These are phyloP conservation scores for Ogataea hybrid DNA, from an alignment of 1,139 yeast genomes.

Conservation along the genomic window DNA sequence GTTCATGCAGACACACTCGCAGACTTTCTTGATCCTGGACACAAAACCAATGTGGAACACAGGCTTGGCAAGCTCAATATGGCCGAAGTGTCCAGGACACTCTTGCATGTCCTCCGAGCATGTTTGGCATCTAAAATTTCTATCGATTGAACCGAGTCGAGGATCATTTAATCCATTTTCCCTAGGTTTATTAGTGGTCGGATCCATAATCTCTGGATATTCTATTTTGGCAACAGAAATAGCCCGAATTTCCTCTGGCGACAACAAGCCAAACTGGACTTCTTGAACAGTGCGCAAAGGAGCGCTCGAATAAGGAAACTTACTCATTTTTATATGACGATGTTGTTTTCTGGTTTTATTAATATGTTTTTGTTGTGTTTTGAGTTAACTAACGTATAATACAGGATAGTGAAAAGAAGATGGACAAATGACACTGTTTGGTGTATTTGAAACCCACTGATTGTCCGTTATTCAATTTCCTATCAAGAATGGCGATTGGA, in stretches of 20 bases:
- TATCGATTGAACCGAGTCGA: conserved; percentile 93
- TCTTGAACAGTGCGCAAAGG: conserved; percentile 96
- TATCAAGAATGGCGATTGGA: conserved; percentile 10
- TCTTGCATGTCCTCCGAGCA: conserved; percentile 99
- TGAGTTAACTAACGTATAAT: conserved; percentile 18
- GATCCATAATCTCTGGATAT: conserved; percentile 99
- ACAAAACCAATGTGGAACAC: conserved; percentile 97
- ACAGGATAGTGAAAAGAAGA: conserved; percentile 15
- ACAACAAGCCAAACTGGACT: conserved; percentile 96
- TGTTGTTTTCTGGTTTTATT: conserved; percentile 11
- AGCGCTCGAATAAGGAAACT: conserved; percentile 94
- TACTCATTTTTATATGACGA: conserved; percentile 27
- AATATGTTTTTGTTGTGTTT: conserved; percentile 14
- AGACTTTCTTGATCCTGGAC: conserved; percentile 88
- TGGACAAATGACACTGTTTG: conserved; percentile 9
- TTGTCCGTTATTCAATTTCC: conserved; percentile 12
- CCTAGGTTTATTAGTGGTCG: conserved; percentile 89
- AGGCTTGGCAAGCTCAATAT: conserved; percentile 96
- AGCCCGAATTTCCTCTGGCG: conserved; percentile 97
- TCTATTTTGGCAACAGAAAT: conserved; percentile 96
- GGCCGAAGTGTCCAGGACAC: conserved; percentile 99
- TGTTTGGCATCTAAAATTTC: conserved; percentile 96
- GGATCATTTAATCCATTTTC: conserved; percentile 98
- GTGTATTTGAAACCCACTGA: conserved; percentile 13
- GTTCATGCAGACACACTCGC: conserved; percentile 97